phyloP scores from a whole-genome alignment of 2,329 filamentous ascomycete genomes.

The Leptodontidium sp. region DNA sequence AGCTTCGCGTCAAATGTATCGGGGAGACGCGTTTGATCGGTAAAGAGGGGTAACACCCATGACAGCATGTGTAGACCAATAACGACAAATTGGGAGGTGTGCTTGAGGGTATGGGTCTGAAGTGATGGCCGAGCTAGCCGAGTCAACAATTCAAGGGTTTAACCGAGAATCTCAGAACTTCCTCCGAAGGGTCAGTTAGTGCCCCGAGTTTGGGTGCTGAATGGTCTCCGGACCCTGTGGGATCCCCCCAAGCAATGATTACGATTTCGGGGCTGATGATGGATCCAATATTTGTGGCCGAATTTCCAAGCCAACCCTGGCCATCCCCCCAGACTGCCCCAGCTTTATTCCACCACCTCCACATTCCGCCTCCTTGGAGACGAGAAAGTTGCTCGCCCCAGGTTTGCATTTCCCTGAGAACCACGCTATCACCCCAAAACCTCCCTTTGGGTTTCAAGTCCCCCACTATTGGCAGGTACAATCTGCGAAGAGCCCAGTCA shows the following conservation, averaged over 20 bases:
- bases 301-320: background rate
- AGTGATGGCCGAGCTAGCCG: conserved; percentile 1
- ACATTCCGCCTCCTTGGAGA: background rate
- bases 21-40: background rate
- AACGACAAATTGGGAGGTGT: background rate
- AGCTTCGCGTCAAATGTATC: background rate
- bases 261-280: background rate
- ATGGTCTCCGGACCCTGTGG: too few species aligned
- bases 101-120: background rate
- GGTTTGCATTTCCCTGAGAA: background rate
- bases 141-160: background rate
- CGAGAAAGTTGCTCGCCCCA: background rate
- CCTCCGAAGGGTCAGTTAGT: background rate
- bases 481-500: background rate
- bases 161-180: background rate
- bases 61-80: background rate
- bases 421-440: background rate
- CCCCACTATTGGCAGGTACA: background rate
- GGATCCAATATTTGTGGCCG: background rate
- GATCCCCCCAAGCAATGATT: background rate
- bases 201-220: background rate
- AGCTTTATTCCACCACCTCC: background rate
- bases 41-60: background rate
- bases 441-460: background rate
- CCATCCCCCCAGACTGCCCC: background rate